Evolutionary conservation across 2,329 filamentous ascomycete species (phyloP).

Genomic region (Paraphaeosphaeria minitans): DNA sequence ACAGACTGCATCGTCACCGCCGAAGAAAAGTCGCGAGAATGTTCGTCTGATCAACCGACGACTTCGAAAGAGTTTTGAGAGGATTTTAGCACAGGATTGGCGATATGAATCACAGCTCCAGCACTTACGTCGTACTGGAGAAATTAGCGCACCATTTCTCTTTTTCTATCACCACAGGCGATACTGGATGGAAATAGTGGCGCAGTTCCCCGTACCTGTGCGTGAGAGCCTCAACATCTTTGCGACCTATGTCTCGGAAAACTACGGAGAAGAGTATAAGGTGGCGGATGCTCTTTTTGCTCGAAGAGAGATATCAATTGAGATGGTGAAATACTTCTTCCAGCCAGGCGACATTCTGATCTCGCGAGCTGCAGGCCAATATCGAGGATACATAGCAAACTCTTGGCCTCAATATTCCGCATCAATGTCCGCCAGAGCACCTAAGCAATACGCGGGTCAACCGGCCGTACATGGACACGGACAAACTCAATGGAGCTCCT

Average conservation of each 20-base stretch:
- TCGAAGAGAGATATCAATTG: slow-evolving; percentile 8
- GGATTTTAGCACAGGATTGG: slow-evolving; percentile 3
- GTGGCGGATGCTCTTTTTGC: slow-evolving; percentile 10
- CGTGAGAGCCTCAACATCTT: slow-evolving; percentile 13
- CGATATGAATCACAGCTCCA: slow-evolving; percentile 10
- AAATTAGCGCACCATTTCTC: slow-evolving; percentile 19
- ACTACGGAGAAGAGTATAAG: slow-evolving; percentile 16
- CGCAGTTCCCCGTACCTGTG: neutral
- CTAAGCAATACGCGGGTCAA: too few species aligned
- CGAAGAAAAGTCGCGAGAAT: slow-evolving; percentile 12
- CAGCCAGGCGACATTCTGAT: slow-evolving; percentile 20
- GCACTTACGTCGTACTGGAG: slow-evolving; percentile 1
- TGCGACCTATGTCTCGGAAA: slow-evolving; percentile 10
- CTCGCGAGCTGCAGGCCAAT: neutral
- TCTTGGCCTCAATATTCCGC: slow-evolving; percentile 13
- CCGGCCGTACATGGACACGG: too few species aligned
- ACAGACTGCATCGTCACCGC: neutral
- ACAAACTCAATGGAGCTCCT: too few species aligned
- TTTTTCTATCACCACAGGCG: slow-evolving; percentile 18
- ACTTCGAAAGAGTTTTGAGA: slow-evolving; percentile 8
- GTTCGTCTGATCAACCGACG: slow-evolving; percentile 7
- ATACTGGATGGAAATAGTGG: slow-evolving; percentile 9
- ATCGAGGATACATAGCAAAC: slow-evolving; percentile 7
- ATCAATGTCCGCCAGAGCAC: neutral
- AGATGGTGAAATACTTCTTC: slow-evolving; percentile 17